Evolutionary conservation across 345 rosid genomes (phyloP).

Genomic region (Salix suchowensis): DNA sequence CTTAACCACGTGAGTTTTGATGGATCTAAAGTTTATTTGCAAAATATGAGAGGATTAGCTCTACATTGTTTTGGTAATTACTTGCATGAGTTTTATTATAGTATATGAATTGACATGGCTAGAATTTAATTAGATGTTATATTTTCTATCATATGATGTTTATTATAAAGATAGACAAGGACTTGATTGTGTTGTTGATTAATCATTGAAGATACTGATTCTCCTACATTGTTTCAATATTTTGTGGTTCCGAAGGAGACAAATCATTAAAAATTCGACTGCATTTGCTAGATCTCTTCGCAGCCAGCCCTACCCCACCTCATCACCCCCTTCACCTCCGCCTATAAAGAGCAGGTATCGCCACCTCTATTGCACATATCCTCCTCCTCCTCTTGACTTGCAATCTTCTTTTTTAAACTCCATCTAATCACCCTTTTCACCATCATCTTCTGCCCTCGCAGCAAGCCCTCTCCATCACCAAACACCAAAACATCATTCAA

Average conservation of each 20-base stretch:
- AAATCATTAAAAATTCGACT: constrained; percentile 52
- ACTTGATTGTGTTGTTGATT: not conserved
- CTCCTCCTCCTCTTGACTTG: constrained; percentile 16
- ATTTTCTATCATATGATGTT: not conserved
- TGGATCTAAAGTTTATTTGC: not conserved
- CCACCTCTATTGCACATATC: constrained; percentile 48
- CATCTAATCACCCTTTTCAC: constrained; percentile 4
- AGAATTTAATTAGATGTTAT: not conserved
- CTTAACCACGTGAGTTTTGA: constrained; percentile 11
- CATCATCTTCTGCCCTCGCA: constrained; percentile 2
- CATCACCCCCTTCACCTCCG: constrained; percentile 15
- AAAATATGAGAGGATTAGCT: not conserved
- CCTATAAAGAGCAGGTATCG: constrained; percentile 60
- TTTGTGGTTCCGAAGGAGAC: constrained; percentile 52
- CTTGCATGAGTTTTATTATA: not conserved
- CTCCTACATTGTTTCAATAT: constrained; percentile 21
- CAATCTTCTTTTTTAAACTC: constrained; percentile 7
- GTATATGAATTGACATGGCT: not conserved
- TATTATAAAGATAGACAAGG: constrained; percentile 7
- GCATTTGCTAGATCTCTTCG: constrained; percentile 34
- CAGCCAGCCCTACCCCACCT: constrained; percentile 44
- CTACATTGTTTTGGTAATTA: not conserved
- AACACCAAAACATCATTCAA: not conserved
- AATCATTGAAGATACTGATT: constrained; percentile 32
- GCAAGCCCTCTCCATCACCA: not conserved